Evolutionary conservation across 176 grass and related monocot genomes (phyloP), one percentile per base, ranked within the genome.

Genomic region (Aegilops tauschii): DNA sequence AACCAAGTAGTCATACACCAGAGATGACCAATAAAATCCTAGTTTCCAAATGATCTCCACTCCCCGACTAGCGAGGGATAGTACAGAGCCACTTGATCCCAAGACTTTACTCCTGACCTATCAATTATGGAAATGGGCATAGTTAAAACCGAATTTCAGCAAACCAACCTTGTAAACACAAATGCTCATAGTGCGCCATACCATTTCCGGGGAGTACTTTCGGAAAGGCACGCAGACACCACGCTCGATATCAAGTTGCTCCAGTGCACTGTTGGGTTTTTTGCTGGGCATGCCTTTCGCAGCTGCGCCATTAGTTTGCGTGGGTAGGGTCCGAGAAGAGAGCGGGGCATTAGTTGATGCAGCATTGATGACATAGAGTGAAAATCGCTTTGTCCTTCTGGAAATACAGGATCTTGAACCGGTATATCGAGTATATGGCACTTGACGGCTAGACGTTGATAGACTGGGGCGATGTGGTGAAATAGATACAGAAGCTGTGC

Each of bases 161-260:
- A 52, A 80, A 61, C 65, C 17, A 80, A 65, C 79, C 40, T n/a
- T 21, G 73, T 59, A 64, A 81, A 59, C 30, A 42, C 63, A 61
- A 71, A 80, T 36, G 32, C 25, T 68, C 44, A 16, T 27, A 61
- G 39, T 85, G 29, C 9, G 27, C 23, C 27, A n/a, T 93, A 98
- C 94, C 89, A 91, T 86, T 68, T 93, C 88, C 6, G 94, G 97
- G 16, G 76, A 93, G 86, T 98, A 98, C 66, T 98, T 96, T 20
- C 94, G 86, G 78, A 96, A 98, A 14, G 97, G 97, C 3, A 96
- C 87, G 79, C 97, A 98, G 32, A 98, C 97, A 1, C 97, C 97
- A 39, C 94, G 97, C 82, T 98, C 97, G 6, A 98, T 96, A 84
- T 98, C 97, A 82, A 98, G 97, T 79, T 96, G 97, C 69, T 98